Evolutionary conservation across 306 rosid genomes (phyloP).

Genomic region (Prosopis cineraria): DNA sequence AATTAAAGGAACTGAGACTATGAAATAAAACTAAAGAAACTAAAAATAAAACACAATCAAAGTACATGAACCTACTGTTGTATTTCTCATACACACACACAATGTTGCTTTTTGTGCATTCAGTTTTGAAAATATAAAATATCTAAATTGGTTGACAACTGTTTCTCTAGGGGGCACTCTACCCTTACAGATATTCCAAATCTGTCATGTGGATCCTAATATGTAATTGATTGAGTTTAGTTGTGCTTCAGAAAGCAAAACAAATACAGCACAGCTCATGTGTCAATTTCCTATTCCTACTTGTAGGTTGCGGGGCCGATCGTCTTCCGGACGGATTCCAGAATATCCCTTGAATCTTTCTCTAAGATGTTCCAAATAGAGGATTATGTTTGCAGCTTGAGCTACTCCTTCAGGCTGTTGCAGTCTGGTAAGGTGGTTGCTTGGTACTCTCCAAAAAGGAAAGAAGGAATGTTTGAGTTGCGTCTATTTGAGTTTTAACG

Average conservation of each 20-base stretch:
- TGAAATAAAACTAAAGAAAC: no score
- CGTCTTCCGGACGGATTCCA: slow-evolving; percentile 69
- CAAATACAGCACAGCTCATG: background rate
- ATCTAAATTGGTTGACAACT: background rate
- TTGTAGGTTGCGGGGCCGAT: slow-evolving; percentile 79
- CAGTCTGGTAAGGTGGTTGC: slow-evolving; percentile 80
- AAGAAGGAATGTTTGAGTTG: slow-evolving; percentile 93
- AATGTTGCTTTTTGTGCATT: background rate
- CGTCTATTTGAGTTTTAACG: slow-evolving; percentile 63
- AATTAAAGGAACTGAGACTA: no score
- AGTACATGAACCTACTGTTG: no score
- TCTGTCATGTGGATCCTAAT: background rate
- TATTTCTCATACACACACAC: no score
- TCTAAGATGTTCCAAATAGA: slow-evolving; percentile 59
- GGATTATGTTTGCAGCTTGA: slow-evolving; percentile 82
- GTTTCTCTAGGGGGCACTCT: background rate
- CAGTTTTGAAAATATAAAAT: background rate
- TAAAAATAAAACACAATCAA: no score
- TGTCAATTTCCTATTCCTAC: background rate
- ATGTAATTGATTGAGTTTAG: background rate
- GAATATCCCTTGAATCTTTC: slow-evolving; percentile 52
- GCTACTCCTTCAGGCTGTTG: slow-evolving; percentile 63
- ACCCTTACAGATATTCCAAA: background rate
- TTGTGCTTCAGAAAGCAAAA: background rate
- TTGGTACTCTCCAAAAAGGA: slow-evolving; percentile 89